A percentile compares a stretch with the other conserved stretches of the same genome.
Evolutionary conservation across 441 rosid species (phyloP).

Genomic region (Corymbia calophylla): DNA sequence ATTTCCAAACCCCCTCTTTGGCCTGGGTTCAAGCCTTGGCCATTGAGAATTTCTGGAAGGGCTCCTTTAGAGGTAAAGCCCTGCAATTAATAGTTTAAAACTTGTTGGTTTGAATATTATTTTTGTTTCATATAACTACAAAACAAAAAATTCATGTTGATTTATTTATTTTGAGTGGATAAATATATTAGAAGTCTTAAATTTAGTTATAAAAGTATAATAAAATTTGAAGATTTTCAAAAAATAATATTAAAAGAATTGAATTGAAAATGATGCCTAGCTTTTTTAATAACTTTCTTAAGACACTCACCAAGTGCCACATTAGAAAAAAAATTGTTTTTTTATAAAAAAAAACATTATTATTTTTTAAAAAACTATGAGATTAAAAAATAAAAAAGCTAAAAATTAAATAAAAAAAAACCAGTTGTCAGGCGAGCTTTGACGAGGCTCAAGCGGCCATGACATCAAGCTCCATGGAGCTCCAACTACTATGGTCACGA

Average conservation of each 20-base stretch:
- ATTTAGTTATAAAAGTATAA: background rate
- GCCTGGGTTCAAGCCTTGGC: background rate
- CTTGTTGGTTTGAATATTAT: background rate
- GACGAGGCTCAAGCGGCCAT: background rate
- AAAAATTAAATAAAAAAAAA: background rate
- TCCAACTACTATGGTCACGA: background rate
- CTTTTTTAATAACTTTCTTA: background rate
- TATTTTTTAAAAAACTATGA: background rate
- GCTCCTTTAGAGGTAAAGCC: background rate
- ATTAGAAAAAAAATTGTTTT: background rate
- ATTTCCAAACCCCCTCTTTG: background rate
- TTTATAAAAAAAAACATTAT: background rate
- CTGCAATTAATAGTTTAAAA: background rate
- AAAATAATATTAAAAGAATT: background rate
- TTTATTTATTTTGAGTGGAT: background rate
- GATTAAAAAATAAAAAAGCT: background rate
- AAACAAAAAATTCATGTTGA: background rate
- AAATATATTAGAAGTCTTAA: background rate
- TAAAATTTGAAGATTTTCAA: background rate
- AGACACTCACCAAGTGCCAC: background rate
- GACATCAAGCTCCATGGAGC: background rate
- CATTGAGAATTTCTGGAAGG: slow-evolving; percentile 3
- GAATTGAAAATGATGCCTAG: background rate
- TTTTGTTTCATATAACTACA: background rate
- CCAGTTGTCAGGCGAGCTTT: background rate